phyloP scores from a whole-genome alignment of 352 stramenopile species.

The Blastocystis sp. region DNA sequence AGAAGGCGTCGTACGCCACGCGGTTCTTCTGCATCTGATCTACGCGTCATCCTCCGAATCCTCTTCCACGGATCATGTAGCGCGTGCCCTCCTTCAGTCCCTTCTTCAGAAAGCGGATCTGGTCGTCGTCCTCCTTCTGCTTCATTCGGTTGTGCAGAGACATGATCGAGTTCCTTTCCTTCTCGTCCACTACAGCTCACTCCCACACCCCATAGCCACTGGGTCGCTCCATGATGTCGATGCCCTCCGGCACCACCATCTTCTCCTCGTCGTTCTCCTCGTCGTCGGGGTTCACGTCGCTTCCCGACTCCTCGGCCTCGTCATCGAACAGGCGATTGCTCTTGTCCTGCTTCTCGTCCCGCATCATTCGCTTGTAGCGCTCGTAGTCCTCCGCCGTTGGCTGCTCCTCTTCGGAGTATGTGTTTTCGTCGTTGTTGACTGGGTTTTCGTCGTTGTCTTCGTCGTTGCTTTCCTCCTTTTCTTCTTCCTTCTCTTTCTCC shows the following conservation, averaged over 20 bases:
- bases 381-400: constrained; percentile 47
- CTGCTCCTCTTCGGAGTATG: neutral
- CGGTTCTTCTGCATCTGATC: constrained; percentile 47
- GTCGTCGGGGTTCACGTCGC: neutral
- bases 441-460: constrained; percentile 39
- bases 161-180: constrained; percentile 21
- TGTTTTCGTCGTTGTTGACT: neutral
- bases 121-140: constrained; percentile 25
- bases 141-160: constrained; percentile 45
- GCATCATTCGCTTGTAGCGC: constrained; percentile 55
- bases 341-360: constrained; percentile 3
- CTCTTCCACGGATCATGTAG: constrained; percentile 25
- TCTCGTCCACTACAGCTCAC: constrained; percentile 6
- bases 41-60: neutral
- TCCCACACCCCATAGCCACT: neutral
- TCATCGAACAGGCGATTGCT: constrained; percentile 35
- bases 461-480: neutral
- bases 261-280: neutral
- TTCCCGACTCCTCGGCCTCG: constrained; percentile 61
- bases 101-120: constrained; percentile 38
- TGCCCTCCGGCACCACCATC: constrained; percentile 44
- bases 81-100: constrained; percentile 24
- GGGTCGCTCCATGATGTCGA: constrained; percentile 48
- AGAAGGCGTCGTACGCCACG: constrained; percentile 49
- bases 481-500: neutral